Evolutionary conservation across 352 stramenopile species (phyloP), one percentile per base, ranked within the genome.

Genomic region (Phytophthora sansomeana): DNA sequence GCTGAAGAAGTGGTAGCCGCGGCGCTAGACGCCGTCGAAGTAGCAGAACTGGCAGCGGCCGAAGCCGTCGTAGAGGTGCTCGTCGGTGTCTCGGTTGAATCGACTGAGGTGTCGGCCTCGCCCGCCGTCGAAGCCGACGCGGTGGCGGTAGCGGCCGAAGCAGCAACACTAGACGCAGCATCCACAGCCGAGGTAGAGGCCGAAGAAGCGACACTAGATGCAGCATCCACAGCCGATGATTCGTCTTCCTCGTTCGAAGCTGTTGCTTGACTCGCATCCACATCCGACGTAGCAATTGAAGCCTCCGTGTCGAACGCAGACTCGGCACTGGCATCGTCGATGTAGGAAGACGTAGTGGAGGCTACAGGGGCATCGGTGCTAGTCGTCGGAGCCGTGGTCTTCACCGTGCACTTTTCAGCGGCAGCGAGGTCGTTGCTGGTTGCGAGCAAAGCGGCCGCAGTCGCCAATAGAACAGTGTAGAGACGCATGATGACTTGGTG

Each of bases 341-440:
- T 26, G 48, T 60, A 60, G 6, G 48, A 56, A 17, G 59, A 61
- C 2, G 50, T 61, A 5, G 42, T 67, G 24, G 59, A 62, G 10
- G 32, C 49, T 42, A 33, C 47, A n/a, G n/a, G n/a, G n/a, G n/a
- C n/a, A n/a, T n/a, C n/a, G n/a, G n/a, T n/a, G n/a, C n/a, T n/a
- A n/a, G 8, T 13, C 14, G 36, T 30, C 17, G 58, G 58, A 28
- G 58, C 48, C 16, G 16, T 54, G 13, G 35, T 61, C 19, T 67
- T 67, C 1, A 59, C 11, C n/a, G 41, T 52, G 35, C 59, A 67
- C 21, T 54, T 62, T 6, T 53, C 53, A 24, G 60, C 60, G 4
- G 4, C 33, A 7, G 13, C 49, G 5, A 44, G 9, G 21, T 57
- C 38, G 44, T 28, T 53, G 17, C 43, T 46, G n/a, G 39, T 54